A percentile compares a stretch with the other conserved stretches of the same genome.
Evolutionary conservation across 2,329 filamentous ascomycete genomes (phyloP).

Genomic region (Cytospora schulzeri): DNA sequence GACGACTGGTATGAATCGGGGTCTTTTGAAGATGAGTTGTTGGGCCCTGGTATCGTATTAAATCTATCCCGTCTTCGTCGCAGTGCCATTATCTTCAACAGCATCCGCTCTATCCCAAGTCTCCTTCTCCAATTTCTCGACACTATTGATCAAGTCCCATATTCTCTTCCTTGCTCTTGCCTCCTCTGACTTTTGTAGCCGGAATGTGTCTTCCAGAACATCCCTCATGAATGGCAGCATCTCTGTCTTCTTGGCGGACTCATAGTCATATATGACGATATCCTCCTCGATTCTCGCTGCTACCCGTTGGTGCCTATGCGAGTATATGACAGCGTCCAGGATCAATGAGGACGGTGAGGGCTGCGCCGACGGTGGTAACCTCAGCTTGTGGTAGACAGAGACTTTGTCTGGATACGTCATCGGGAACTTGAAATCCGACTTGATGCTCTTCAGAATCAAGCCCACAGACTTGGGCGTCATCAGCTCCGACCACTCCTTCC

Average conservation of each 20-base stretch:
- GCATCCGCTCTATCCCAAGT: conserved; percentile 76
- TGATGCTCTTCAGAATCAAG: conserved; percentile 78
- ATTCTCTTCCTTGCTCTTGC: conserved; percentile 55
- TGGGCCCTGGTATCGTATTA: neutral
- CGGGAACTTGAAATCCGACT: conserved; percentile 80
- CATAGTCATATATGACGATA: conserved; percentile 73
- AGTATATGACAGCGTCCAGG: conserved; percentile 67
- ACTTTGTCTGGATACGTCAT: conserved; percentile 82
- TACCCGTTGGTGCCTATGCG: conserved; percentile 70
- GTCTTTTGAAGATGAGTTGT: neutral
- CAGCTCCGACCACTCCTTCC: conserved; percentile 67
- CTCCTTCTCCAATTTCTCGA: conserved; percentile 66
- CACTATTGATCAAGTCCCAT: conserved; percentile 55
- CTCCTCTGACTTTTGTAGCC: conserved; percentile 59
- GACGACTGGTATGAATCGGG: neutral
- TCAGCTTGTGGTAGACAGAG: conserved; percentile 80
- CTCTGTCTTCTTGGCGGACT: conserved; percentile 39
- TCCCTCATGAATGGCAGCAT: conserved; percentile 46
- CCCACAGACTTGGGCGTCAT: conserved; percentile 68
- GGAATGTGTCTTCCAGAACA: conserved; percentile 40
- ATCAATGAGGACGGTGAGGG: conserved; percentile 56
- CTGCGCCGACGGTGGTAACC: conserved; percentile 47
- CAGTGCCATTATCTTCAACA: conserved; percentile 66
- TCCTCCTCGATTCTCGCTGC: conserved; percentile 79
- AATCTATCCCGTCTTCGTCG: conserved; percentile 28